phyloP scores from a whole-genome alignment of 2,329 filamentous ascomycete species.

The Ceratocystiopsis minuta region DNA sequence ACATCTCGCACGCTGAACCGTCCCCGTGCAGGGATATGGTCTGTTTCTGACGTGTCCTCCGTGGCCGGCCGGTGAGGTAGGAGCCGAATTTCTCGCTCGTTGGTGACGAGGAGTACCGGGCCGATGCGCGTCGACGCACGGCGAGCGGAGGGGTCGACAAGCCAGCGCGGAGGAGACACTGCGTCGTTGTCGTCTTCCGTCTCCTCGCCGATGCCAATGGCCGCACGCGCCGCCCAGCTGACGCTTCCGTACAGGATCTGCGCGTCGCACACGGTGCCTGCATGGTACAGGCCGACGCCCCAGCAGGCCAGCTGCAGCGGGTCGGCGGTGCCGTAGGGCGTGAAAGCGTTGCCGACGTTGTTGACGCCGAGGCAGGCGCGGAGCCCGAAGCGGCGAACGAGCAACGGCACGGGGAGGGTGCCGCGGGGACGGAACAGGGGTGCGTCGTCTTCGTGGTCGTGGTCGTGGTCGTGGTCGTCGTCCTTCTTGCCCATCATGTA shows the following conservation, averaged over 20 bases:
- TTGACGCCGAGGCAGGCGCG: slow-evolving; percentile 47
- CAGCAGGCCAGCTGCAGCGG: slow-evolving; percentile 44
- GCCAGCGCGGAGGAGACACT: background rate
- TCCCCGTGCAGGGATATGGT: slow-evolving; percentile 11
- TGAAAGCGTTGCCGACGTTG: slow-evolving; percentile 60
- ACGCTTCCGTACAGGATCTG: slow-evolving; percentile 31
- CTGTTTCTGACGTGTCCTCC: background rate
- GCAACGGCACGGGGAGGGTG: slow-evolving; percentile 40
- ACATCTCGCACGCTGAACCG: slow-evolving; percentile 17
- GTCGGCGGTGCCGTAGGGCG: slow-evolving; percentile 49
- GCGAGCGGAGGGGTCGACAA: background rate
- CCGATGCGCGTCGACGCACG: background rate
- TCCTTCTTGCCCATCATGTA: slow-evolving; percentile 47
- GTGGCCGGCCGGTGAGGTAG: background rate
- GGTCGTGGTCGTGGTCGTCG: slow-evolving; percentile 2
- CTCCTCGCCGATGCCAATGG: slow-evolving; percentile 15
- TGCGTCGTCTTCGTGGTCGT: slow-evolving; percentile 5
- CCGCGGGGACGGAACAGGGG: slow-evolving; percentile 26
- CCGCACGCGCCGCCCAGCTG: slow-evolving; percentile 18
- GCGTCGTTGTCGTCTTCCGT: background rate
- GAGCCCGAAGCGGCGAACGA: slow-evolving; percentile 40
- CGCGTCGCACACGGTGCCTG: slow-evolving; percentile 40
- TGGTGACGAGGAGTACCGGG: slow-evolving; percentile 13
- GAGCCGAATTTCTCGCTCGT: slow-evolving; percentile 9
- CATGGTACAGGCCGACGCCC: slow-evolving; percentile 49